phyloP scores from a whole-genome alignment of 352 stramenopile species.

The Pythium oligandrum region DNA sequence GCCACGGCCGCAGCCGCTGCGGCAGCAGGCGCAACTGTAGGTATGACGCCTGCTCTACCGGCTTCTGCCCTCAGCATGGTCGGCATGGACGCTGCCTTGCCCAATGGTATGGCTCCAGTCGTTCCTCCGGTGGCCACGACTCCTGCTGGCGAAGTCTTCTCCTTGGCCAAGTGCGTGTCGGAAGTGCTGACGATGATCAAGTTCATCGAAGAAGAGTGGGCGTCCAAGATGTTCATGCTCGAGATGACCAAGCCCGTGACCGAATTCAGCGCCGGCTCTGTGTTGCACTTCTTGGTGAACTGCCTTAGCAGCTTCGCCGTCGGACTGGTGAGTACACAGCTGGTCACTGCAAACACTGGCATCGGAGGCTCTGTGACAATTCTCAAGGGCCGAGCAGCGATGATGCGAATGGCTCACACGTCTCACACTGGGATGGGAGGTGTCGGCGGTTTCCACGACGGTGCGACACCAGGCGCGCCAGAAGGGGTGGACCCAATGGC shows the following conservation, averaged over 20 bases:
- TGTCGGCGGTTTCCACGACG: no score
- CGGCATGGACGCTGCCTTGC: neutral
- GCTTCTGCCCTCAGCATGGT: neutral
- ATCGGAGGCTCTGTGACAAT: constrained; percentile 22
- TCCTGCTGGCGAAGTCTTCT: neutral
- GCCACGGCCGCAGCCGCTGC: constrained; percentile 14
- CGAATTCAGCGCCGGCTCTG: constrained; percentile 44
- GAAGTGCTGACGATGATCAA: constrained; percentile 63
- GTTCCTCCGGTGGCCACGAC: neutral
- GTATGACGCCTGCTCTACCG: neutral
- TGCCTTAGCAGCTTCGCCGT: constrained; percentile 68
- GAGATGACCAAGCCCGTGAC: constrained; percentile 70
- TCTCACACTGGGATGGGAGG: neutral
- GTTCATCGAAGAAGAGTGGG: constrained; percentile 69
- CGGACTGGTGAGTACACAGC: constrained; percentile 49
- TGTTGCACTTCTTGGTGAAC: constrained; percentile 67
- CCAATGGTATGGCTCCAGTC: neutral
- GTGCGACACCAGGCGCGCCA: constrained; percentile 1
- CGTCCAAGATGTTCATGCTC: constrained; percentile 64
- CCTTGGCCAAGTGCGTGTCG: constrained; percentile 48
- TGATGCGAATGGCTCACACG: constrained; percentile 12
- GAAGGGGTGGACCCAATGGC: neutral
- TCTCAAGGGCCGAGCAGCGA: constrained; percentile 19
- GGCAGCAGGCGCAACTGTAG: neutral
- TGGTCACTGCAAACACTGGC: constrained; percentile 41